These are phyloP conservation scores for Metschnikowia rubicola DNA, from an alignment of 805 yeast species.

Conservation along the genomic window DNA sequence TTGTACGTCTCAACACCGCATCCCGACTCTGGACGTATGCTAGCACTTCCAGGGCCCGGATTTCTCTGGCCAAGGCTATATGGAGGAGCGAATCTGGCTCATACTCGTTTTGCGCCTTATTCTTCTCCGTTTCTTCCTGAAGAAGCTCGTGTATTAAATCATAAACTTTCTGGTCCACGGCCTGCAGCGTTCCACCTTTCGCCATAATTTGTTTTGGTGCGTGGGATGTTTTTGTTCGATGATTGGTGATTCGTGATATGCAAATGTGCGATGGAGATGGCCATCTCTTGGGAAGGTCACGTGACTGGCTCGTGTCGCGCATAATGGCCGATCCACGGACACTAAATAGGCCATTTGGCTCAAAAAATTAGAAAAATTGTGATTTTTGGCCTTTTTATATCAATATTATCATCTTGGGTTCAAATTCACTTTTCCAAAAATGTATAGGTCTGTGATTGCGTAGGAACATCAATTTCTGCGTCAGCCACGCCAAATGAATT, in stretches of 20 bases:
- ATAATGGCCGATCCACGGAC: too few species aligned
- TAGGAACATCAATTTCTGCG: too few species aligned
- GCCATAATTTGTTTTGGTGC: slow-evolving; percentile 10
- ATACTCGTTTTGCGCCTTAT: slow-evolving; percentile 29
- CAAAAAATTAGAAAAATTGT: too few species aligned
- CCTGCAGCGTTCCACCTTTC: slow-evolving; percentile 8
- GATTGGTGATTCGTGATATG: slow-evolving; percentile 4
- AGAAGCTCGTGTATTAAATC: slow-evolving; percentile 53
- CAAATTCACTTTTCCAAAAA: too few species aligned
- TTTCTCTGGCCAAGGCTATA: slow-evolving; percentile 61
- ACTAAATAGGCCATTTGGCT: too few species aligned
- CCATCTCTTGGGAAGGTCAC: too few species aligned
- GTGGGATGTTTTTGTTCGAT: neutral
- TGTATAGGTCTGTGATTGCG: too few species aligned
- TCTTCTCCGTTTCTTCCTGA: slow-evolving; percentile 55
- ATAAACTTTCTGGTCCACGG: slow-evolving; percentile 54
- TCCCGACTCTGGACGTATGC: slow-evolving; percentile 63
- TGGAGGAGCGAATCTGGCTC: slow-evolving; percentile 35
- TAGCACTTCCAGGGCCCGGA: slow-evolving; percentile 49
- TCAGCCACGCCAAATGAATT: too few species aligned
- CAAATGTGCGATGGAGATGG: too few species aligned
- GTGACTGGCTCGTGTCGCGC: too few species aligned
- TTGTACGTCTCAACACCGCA: slow-evolving; percentile 63
- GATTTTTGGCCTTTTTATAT: too few species aligned
- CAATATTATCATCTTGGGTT: too few species aligned